phyloP scores from a whole-genome alignment of 2,329 filamentous ascomycete genomes.

The Hypoxylon sp. region DNA sequence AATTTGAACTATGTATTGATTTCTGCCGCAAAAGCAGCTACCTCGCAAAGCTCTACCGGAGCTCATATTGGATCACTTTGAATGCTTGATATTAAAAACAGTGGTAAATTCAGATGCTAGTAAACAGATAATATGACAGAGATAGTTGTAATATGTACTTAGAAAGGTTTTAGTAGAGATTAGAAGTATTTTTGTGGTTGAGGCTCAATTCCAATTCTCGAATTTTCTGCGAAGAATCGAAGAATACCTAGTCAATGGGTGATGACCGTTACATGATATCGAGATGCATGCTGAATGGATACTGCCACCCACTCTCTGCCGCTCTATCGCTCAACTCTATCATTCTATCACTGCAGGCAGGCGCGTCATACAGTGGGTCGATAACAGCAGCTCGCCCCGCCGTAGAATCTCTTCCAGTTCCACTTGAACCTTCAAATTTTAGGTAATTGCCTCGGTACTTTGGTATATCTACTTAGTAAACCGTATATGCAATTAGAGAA shows the following conservation, averaged over 20 bases:
- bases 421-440: not conserved
- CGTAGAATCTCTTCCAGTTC: not conserved
- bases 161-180: slow-evolving; percentile 10
- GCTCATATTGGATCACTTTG: slow-evolving; percentile 58
- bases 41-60: slow-evolving; percentile 74
- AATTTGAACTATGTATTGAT: slow-evolving; percentile 82
- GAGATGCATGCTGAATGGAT: slow-evolving; percentile 13
- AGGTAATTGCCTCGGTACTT: not conserved
- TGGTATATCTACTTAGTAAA: too few species aligned
- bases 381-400: slow-evolving; percentile 33
- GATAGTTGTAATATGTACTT: not conserved
- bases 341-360: slow-evolving; percentile 3
- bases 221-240: slow-evolving; percentile 20
- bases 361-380: slow-evolving; percentile 33
- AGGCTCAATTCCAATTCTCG: slow-evolving; percentile 27
- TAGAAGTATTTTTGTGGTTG: slow-evolving; percentile 5
- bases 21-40: slow-evolving; percentile 87
- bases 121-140: slow-evolving; percentile 5
- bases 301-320: not conserved
- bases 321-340: too few species aligned
- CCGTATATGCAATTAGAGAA: not conserved
- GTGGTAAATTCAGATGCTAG: not conserved
- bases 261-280: slow-evolving; percentile 24
- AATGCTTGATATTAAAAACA: slow-evolving; percentile 5
- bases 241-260: slow-evolving; percentile 12